Evolutionary conservation across 495 filamentous ascomycete species (phyloP).

Genomic region (Penicillium lividum): DNA sequence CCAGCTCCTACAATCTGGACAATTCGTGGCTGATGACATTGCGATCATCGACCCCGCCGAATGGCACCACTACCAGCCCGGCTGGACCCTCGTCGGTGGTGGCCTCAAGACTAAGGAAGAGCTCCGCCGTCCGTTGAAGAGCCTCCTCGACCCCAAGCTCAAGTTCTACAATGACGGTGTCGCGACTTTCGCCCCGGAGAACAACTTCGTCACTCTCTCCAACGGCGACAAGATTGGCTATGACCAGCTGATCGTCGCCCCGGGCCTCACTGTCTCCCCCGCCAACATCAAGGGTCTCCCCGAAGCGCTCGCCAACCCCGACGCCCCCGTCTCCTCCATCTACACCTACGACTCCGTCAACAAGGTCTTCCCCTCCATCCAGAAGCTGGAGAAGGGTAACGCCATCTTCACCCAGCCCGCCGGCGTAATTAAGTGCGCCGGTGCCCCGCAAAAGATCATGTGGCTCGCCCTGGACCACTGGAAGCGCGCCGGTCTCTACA

Average conservation of each 20-base stretch:
- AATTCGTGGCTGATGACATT: conserved; percentile 60
- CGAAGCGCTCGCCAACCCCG: conserved; percentile 57
- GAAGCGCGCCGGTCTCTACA: conserved; percentile 60
- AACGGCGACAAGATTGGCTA: conserved; percentile 61
- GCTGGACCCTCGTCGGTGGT: conserved; percentile 69
- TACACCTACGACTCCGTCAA: conserved; percentile 62
- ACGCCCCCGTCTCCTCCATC: conserved; percentile 62
- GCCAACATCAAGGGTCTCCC: conserved; percentile 58
- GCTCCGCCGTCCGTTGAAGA: conserved; percentile 51
- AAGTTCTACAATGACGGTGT: conserved; percentile 60
- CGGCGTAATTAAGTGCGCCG: conserved; percentile 67
- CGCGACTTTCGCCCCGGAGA: conserved; percentile 53
- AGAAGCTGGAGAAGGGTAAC: conserved; percentile 55
- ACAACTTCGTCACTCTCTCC: conserved; percentile 58
- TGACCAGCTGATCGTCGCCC: conserved; percentile 64
- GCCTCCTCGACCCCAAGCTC: conserved; percentile 59
- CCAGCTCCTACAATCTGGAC: conserved; percentile 58
- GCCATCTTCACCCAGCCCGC: conserved; percentile 71
- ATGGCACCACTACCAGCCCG: conserved; percentile 71
- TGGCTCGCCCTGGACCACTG: conserved; percentile 70
- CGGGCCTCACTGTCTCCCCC: conserved; percentile 60
- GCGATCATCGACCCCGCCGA: conserved; percentile 65
- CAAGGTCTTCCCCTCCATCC: conserved; percentile 57
- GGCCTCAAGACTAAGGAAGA: conserved; percentile 60
- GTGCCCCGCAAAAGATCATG: conserved; percentile 70